Conservation (phyloP, 1,284 basidiomycete genomes). For the Apiotrichum veenhuisii region DNA sequence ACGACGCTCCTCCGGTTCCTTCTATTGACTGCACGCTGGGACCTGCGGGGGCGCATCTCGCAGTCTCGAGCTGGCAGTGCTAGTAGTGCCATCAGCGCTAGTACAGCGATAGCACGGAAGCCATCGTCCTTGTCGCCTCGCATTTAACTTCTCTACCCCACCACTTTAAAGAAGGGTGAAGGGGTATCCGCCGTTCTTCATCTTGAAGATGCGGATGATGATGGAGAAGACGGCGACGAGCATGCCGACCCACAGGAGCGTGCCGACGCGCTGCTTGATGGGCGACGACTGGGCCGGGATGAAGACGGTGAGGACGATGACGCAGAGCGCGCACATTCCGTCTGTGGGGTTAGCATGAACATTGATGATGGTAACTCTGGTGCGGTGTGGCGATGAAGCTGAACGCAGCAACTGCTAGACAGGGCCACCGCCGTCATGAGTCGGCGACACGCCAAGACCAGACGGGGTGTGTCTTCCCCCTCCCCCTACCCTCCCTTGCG, state of each 20-base stretch:
- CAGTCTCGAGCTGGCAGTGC: too few relatives aligned
- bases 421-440: too few relatives aligned
- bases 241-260: conserved; percentile 84
- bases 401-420: too few relatives aligned
- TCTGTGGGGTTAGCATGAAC: conserved; percentile 58
- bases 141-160: background rate
- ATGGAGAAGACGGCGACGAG: conserved; percentile 82
- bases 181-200: conserved; percentile 70
- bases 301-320: conserved; percentile 76
- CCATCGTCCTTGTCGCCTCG: background rate
- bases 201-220: conserved; percentile 79
- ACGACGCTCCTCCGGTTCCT: too few relatives aligned
- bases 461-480: too few relatives aligned
- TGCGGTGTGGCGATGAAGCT: background rate
- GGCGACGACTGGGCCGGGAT: conserved; percentile 76
- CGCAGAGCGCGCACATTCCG: conserved; percentile 71
- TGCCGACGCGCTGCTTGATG: conserved; percentile 71
- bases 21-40: too few relatives aligned
- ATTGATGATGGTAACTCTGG: background rate
- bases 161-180: conserved; percentile 21
- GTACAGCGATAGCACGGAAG: too few relatives aligned
- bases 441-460: too few relatives aligned
- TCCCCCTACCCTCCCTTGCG: too few relatives aligned
- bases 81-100: too few relatives aligned
- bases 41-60: too few relatives aligned